Evolutionary conservation across 768 basidiomycete species (phyloP).

Genomic region (Boletellus ananas): DNA sequence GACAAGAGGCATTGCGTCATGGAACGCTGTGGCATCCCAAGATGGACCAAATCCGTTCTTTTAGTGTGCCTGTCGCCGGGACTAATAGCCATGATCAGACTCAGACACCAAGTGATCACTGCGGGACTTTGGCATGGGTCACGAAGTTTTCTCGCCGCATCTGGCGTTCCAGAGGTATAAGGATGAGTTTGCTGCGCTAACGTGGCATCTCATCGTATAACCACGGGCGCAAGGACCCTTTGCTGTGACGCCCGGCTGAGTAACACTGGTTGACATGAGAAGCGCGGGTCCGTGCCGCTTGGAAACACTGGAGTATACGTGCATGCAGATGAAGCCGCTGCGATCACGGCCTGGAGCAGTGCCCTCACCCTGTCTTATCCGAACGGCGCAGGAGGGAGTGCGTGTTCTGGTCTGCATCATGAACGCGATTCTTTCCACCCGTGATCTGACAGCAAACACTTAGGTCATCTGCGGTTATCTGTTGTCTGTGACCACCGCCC

Average conservation of each 20-base stretch:
- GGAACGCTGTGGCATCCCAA: conserved; percentile 55
- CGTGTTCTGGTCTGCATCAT: background rate
- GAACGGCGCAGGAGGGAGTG: conserved; percentile 3
- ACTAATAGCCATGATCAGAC: conserved; percentile 1
- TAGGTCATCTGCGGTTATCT: conserved; percentile 1
- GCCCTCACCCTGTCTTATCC: background rate
- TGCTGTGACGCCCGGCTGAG: conserved; percentile 59
- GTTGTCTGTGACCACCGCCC: conserved; percentile 6
- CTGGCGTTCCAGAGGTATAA: conserved; percentile 52
- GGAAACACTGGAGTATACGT: conserved; percentile 51
- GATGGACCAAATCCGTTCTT: conserved; percentile 41
- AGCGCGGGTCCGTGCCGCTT: conserved; percentile 47
- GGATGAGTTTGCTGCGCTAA: conserved; percentile 41
- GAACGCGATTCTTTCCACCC: background rate
- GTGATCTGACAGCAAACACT: conserved; percentile 6
- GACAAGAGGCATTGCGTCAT: conserved; percentile 50
- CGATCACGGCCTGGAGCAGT: background rate
- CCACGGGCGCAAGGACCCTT: conserved; percentile 38
- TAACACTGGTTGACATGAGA: conserved; percentile 48
- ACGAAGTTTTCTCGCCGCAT: conserved; percentile 57
- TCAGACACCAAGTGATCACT: background rate
- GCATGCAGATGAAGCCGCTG: conserved; percentile 43
- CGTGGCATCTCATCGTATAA: conserved; percentile 38
- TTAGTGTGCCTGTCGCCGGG: conserved; percentile 13
- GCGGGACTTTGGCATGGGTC: conserved; percentile 36